These are phyloP conservation scores for Yamadazyma nakazawae DNA, from an alignment of 805 yeast species.

Conservation along the genomic window DNA sequence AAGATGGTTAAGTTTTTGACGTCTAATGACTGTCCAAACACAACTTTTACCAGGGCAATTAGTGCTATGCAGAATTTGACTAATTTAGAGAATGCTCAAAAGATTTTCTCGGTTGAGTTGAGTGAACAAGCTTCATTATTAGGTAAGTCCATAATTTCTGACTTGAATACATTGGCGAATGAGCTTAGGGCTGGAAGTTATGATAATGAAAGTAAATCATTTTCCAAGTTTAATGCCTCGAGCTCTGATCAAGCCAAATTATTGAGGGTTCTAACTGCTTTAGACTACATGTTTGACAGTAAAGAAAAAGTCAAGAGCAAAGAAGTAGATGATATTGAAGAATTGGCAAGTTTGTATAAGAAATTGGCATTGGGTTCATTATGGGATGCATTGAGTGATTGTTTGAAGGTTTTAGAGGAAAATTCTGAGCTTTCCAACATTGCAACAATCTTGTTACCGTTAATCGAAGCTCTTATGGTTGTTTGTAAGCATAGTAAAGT, in stretches of 20 bases:
- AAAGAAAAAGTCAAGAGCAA: constrained; percentile 20
- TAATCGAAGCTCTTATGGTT: constrained; percentile 91
- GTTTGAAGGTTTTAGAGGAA: constrained; percentile 61
- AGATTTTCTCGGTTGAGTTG: constrained; percentile 63
- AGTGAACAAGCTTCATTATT: constrained; percentile 60
- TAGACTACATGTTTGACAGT: constrained; percentile 72
- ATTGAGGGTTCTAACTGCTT: constrained; percentile 80
- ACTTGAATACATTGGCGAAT: constrained; percentile 47
- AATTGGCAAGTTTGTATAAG: constrained; percentile 59
- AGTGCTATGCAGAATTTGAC: constrained; percentile 77
- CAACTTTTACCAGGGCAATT: constrained; percentile 80
- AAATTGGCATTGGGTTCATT: constrained; percentile 68
- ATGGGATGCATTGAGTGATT: constrained; percentile 83
- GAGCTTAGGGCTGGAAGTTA: constrained; percentile 39
- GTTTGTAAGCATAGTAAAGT: constrained; percentile 86
- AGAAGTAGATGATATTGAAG: constrained; percentile 34
- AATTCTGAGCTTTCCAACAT: constrained; percentile 47
- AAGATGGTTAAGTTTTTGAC: constrained; percentile 64
- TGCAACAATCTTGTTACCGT: constrained; percentile 78
- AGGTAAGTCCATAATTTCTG: constrained; percentile 53
- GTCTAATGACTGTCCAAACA: constrained; percentile 79
- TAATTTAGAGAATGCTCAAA: constrained; percentile 55
- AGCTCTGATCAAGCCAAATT: constrained; percentile 86
- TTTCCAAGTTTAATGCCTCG: constrained; percentile 70
- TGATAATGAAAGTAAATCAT: constrained; percentile 49